Base-by-base conservation (phyloP, 192 early-diverging fungal genomes). In the Geranomyces michiganensis region DNA sequence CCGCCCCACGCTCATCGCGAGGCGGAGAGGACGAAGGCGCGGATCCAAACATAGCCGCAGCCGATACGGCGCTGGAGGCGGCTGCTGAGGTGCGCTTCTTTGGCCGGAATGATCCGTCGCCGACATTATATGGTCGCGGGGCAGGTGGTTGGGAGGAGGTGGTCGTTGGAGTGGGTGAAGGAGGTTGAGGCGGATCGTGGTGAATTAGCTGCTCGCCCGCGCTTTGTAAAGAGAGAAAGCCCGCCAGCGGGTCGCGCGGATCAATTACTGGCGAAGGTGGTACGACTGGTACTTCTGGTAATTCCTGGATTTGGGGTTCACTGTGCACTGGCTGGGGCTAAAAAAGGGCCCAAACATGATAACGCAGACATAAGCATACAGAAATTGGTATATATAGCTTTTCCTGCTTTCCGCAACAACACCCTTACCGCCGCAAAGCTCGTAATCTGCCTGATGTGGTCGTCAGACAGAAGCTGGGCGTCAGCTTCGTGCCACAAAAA, bases 401-500 rank as follows among this genome's bases (percentile, higher is more conserved):
- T n/a, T n/a, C n/a, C n/a, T 21, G 15, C 19, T 26, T 36, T 30
- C 19, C 21, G 30, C 62, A 64, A 67, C 65, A 43, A 53, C 45
- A 12, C 19, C 27, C 19, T 27, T 41, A 41, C 36, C 36, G 36
- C 15, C 0, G 22, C 56, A 27, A 59, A 45, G 22, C 33, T 70
- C 12, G 68, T 70, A 4, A 70, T 59, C 56, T 56, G 30, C 12
- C 68, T 24, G 49, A 75, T 75, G 49, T 75, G 67, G 15, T 75
- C 74, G 55, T 68, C 44, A 43, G n/a, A 49, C 67, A 75, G 48
- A 17, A 75, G 36, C 44, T 75, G 31, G 15, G 74, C 74, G 67
- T 75, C 74, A 19, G 61, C 74, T 47, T 75, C 74, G 44, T 69
- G 56, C 33, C 48, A 8, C 45, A 61, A 33, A 64, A 69, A 75